These are phyloP conservation scores for Penicillium digitatum DNA, from an alignment of 2,329 filamentous ascomycete species.

Conservation along the genomic window DNA sequence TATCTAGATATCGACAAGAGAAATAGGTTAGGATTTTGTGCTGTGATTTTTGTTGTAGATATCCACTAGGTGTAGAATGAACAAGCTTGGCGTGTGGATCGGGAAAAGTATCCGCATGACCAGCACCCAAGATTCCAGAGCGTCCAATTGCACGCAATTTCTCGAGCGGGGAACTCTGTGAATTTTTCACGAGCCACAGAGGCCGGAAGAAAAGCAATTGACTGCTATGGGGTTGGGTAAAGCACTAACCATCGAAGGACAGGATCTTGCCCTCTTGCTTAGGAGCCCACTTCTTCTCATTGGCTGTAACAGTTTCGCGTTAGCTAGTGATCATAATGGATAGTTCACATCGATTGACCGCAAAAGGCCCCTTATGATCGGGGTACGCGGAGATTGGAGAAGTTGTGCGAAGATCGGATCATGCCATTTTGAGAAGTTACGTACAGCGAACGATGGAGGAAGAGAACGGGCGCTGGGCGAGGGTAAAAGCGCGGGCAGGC, in stretches of 20 bases:
- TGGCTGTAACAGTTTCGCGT: slow-evolving; percentile 27
- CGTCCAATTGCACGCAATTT: slow-evolving; percentile 7
- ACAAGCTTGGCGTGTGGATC: slow-evolving; percentile 2
- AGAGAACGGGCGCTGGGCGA: slow-evolving; percentile 43
- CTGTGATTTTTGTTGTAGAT: background rate
- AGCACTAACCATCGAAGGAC: slow-evolving; percentile 44
- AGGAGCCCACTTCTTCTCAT: slow-evolving; percentile 39
- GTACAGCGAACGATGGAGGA: slow-evolving; percentile 46
- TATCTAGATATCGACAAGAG: slow-evolving; percentile 55
- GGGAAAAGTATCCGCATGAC: slow-evolving; percentile 13
- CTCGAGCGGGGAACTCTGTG: background rate
- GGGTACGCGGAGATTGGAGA: slow-evolving; percentile 14
- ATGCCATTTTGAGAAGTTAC: slow-evolving; percentile 31
- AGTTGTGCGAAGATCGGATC: slow-evolving; percentile 25
- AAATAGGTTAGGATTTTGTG: slow-evolving; percentile 22
- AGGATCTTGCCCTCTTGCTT: slow-evolving; percentile 44
- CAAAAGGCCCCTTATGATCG: slow-evolving; percentile 22
- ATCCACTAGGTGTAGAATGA: background rate
- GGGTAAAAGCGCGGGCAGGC: slow-evolving; percentile 41
- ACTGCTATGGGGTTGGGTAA: slow-evolving; percentile 5
- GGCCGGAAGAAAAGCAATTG: slow-evolving; percentile 14
- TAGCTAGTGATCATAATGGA: slow-evolving; percentile 18
- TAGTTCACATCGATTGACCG: background rate
- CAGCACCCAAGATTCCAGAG: slow-evolving; percentile 10
- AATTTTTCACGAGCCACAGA: background rate